Conservation (phyloP, 768 basidiomycete genomes). For the Suillus subaureus region DNA sequence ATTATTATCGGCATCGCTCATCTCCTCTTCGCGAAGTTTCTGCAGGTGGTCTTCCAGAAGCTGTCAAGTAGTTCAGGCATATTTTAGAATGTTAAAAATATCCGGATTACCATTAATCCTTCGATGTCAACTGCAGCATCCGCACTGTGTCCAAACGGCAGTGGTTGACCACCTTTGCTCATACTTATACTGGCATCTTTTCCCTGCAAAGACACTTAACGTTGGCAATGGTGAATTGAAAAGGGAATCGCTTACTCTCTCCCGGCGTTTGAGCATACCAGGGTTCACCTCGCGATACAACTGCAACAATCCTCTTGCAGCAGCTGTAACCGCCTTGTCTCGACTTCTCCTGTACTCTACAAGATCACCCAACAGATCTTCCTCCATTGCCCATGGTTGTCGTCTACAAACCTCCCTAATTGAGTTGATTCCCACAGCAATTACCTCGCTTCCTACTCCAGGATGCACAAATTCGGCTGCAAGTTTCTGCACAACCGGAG, state of each 20-base stretch:
- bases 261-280: slow-evolving; percentile 83
- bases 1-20: slow-evolving; percentile 52
- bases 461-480: slow-evolving; percentile 97
- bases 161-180: slow-evolving; percentile 59
- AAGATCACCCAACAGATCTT: slow-evolving; percentile 88
- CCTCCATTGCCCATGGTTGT: slow-evolving; percentile 97
- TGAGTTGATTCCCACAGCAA: slow-evolving; percentile 94
- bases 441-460: slow-evolving; percentile 93
- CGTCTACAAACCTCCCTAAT: slow-evolving; percentile 93
- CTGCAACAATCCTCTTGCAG: slow-evolving; percentile 83
- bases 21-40: slow-evolving; percentile 65
- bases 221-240: neutral
- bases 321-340: slow-evolving; percentile 92
- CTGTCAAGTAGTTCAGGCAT: slow-evolving; percentile 39
- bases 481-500: slow-evolving; percentile 87
- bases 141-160: slow-evolving; percentile 81
- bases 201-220: slow-evolving; percentile 51
- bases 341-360: slow-evolving; percentile 94
- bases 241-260: slow-evolving; percentile 57
- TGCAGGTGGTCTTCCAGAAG: slow-evolving; percentile 87
- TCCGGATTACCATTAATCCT: slow-evolving; percentile 73
- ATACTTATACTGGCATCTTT: slow-evolving; percentile 88
- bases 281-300: slow-evolving; percentile 97
- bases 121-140: slow-evolving; percentile 85
- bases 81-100: neutral